Percentiles rank a stretch among this genome's conserved stretches.
These are phyloP conservation scores for Triticum timopheevii DNA, from an alignment of 176 grass and related monocot genomes.

Conservation along the genomic window DNA sequence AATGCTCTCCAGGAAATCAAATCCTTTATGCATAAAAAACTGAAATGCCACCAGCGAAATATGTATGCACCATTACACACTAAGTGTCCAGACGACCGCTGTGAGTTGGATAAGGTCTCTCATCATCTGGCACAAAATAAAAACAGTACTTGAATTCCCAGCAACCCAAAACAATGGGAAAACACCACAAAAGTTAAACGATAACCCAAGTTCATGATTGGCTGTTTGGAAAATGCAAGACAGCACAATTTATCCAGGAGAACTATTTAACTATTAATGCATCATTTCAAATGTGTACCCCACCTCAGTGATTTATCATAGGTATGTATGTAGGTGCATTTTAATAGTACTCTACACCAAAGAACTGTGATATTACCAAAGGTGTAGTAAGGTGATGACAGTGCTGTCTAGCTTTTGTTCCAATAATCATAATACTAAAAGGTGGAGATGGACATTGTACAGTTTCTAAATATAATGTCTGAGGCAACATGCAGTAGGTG, in stretches of 20 bases:
- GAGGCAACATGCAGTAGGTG: not conserved
- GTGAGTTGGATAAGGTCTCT: slow-evolving; percentile 53
- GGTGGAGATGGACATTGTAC: not conserved
- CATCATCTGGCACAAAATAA: slow-evolving; percentile 55
- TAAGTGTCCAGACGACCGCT: slow-evolving; percentile 63
- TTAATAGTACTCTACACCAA: not conserved
- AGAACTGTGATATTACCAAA: not conserved
- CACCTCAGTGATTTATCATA: not conserved
- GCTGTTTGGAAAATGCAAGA: no score
- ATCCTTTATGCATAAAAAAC: not conserved
- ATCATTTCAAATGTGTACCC: not conserved
- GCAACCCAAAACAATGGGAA: not conserved
- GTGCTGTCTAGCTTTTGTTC: not conserved
- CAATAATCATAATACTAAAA: not conserved
- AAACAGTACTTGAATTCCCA: not conserved
- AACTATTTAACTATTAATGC: not conserved
- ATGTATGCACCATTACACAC: slow-evolving; percentile 63
- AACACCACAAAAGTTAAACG: not conserved
- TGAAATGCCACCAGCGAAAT: slow-evolving; percentile 52
- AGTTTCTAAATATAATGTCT: not conserved
- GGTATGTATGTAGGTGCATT: not conserved
- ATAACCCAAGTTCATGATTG: not conserved
- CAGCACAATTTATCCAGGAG: no score
- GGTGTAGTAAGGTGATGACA: not conserved
- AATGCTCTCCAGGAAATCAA: not conserved